Evolutionary conservation across 225 moss, liverwort and hornwort species (phyloP), one percentile per base, ranked within the genome.

Genomic region (Pseudoscleropodium purum): DNA sequence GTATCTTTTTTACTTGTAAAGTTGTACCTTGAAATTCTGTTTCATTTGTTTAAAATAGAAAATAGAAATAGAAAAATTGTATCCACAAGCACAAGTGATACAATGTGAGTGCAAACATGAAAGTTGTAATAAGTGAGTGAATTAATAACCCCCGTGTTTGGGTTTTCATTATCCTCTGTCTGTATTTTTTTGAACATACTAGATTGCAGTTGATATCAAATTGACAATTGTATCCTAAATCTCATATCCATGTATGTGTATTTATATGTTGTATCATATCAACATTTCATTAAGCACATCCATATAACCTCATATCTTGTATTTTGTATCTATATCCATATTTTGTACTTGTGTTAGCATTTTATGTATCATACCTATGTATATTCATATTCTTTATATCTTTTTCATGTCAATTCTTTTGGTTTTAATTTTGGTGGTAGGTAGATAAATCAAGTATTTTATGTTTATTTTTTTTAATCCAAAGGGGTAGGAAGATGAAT

Each of bases 401-500:
- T 0, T 15, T 26, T 26, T 7, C 6, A 0, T 69, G 23, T 69
- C 4, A 72, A 2, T 43, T 43, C 4, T 15, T 41, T 43, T 16
- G 5, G 4, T 24, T 24, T 70, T 70, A 25, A 0, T 39, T 73
- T 73, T 27, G 3, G 9, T 43, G 15, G 9, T 27, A 16, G 9
- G 0, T 72, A 9, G 7, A 43, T 1, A 5, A 69, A 69, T 39
- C 4, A 7, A 5, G 9, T 27, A 9, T 73, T 73, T 41, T 41
- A 15, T 43, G 43, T 73, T 73, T 26, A 8, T 14, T 70, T 70
- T 70, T 70, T 21, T 36, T 2, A 68, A 21, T 68, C 37, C 4
- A 37, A 12, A 11, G 20, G 16, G 11, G 2, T 0, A 68, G 6
- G 4, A 13, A 69, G 1, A 7, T 1, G 4, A 4, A n/a, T 3